Percentiles rank a stretch among this genome's conserved stretches.
Evolutionary conservation across 2,329 filamentous ascomycete genomes (phyloP).

Genomic region (Aspergillus sp.): DNA sequence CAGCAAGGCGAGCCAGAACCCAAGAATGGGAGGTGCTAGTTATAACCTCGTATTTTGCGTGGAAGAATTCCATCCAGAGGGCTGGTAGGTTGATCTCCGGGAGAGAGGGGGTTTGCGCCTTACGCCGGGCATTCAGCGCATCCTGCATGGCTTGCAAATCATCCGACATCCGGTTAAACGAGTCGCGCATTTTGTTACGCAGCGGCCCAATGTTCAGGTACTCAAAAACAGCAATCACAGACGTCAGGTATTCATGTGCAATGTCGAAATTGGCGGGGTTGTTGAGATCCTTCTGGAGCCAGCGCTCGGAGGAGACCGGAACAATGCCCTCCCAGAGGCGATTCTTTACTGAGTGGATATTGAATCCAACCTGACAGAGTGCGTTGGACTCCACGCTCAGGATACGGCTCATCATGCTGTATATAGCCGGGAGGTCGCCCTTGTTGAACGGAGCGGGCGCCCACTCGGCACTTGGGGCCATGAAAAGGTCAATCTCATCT

Average conservation of each 20-base stretch:
- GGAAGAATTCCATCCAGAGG: conserved; percentile 25
- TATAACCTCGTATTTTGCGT: conserved; percentile 23
- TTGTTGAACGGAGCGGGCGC: not conserved
- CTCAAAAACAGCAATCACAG: conserved; percentile 24
- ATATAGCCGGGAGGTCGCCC: not conserved
- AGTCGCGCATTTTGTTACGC: conserved; percentile 17
- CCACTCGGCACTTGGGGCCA: not conserved
- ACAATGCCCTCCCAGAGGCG: conserved; percentile 26
- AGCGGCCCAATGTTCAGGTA: conserved; percentile 22
- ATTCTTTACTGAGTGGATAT: conserved; percentile 25
- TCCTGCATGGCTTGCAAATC: conserved; percentile 17
- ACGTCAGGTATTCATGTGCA: conserved; percentile 22
- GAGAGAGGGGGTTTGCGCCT: not conserved
- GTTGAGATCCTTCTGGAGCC: conserved; percentile 23
- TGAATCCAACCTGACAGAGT: conserved; percentile 21
- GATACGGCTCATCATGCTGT: not conserved
- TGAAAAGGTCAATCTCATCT: not conserved
- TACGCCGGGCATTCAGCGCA: conserved; percentile 17
- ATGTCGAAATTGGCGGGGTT: conserved; percentile 18
- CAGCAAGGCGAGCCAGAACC: conserved; percentile 18
- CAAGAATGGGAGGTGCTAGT: conserved; percentile 23
- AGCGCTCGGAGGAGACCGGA: conserved; percentile 22
- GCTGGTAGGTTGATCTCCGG: conserved; percentile 14
- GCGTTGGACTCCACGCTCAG: not conserved
- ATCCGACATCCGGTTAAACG: conserved; percentile 25